These are phyloP conservation scores for Scutellospora calospora DNA, from an alignment of 371 early-diverging fungal species.

Conservation along the genomic window DNA sequence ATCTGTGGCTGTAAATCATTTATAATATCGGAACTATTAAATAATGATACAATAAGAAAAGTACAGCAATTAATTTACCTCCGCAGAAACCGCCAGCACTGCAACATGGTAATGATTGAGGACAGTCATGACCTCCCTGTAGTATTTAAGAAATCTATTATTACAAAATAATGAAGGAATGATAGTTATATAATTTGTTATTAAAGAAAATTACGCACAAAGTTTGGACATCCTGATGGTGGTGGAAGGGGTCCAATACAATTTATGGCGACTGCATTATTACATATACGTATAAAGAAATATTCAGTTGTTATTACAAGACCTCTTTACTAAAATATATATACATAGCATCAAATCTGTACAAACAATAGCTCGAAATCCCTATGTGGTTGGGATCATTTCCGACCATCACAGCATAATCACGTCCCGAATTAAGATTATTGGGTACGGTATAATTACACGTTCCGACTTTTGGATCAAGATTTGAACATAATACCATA, in stretches of 20 bases:
- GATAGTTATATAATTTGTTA: too few species aligned
- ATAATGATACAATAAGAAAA: too few species aligned
- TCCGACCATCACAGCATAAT: conserved; percentile 9
- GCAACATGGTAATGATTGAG: conserved; percentile 26
- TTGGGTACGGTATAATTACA: neutral
- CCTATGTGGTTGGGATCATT: neutral
- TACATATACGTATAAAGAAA: too few species aligned
- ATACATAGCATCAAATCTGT: neutral
- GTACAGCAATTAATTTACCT: too few species aligned
- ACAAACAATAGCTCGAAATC: conserved; percentile 22
- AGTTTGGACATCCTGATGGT: conserved; percentile 29
- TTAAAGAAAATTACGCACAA: neutral
- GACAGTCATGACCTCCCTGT: conserved; percentile 19
- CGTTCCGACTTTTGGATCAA: conserved; percentile 1
- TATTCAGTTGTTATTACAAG: too few species aligned
- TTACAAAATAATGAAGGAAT: too few species aligned
- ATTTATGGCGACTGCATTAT: neutral
- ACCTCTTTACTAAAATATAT: too few species aligned
- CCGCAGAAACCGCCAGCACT: conserved; percentile 33
- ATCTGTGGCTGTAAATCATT: neutral
- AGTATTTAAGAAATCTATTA: too few species aligned
- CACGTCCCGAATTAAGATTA: neutral
- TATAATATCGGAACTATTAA: too few species aligned
- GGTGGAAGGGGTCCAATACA: conserved; percentile 7
- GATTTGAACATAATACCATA: neutral